A percentile compares a stretch with the other conserved stretches of the same genome.
Conservation (phyloP, 306 rosid species). For the Crotalaria pallida region DNA sequence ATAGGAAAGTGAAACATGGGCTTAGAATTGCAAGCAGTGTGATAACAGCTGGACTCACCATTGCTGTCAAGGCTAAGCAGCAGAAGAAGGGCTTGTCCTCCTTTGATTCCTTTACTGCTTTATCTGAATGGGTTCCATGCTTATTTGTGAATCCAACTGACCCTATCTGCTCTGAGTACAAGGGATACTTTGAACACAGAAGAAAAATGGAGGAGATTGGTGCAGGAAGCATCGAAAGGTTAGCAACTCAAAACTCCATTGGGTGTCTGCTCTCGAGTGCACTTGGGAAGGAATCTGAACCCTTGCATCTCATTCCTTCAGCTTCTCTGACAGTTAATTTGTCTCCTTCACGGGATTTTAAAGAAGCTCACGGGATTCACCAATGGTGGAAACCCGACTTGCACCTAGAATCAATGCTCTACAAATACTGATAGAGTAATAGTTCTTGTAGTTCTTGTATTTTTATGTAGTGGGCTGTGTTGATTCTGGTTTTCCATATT, state of each 20-base stretch:
- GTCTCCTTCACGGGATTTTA: constrained; percentile 44
- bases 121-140: constrained; percentile 69
- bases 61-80: constrained; percentile 63
- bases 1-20: constrained; percentile 59
- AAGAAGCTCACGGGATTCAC: constrained; percentile 88
- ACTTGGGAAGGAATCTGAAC: constrained; percentile 64
- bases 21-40: constrained; percentile 70
- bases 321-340: constrained; percentile 49
- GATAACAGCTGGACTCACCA: constrained; percentile 68
- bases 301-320: constrained; percentile 86
- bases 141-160: constrained; percentile 82
- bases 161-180: constrained; percentile 63
- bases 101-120: constrained; percentile 46
- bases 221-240: constrained; percentile 65
- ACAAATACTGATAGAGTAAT: constrained; percentile 47
- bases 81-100: constrained; percentile 33
- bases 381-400: constrained; percentile 86
- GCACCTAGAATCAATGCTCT: constrained; percentile 36
- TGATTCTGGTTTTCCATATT: constrained; percentile 18
- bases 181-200: constrained; percentile 89
- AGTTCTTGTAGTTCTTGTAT: background rate
- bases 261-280: constrained; percentile 60
- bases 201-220: constrained; percentile 81
- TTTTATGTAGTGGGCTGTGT: background rate
- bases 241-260: constrained; percentile 75